Evolutionary conservation across 306 rosid species (phyloP).

Genomic region (Sophora flavescens): DNA sequence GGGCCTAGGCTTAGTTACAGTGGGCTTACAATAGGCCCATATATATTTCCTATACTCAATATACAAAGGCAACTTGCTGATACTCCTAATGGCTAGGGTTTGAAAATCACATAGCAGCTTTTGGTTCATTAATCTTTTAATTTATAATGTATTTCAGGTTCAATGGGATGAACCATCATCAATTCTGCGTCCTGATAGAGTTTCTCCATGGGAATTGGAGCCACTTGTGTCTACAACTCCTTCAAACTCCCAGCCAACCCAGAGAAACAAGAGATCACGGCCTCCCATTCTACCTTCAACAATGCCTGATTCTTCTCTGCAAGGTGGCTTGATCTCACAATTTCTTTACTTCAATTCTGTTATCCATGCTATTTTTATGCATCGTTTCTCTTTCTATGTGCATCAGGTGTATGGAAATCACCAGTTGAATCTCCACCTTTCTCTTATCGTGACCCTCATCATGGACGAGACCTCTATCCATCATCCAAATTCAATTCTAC

Average conservation of each 20-base stretch:
- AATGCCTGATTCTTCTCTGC: constrained; percentile 65
- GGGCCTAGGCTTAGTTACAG: too few species aligned
- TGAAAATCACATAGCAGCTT: constrained; percentile 12
- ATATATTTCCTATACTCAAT: too few species aligned
- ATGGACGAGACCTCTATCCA: constrained; percentile 69
- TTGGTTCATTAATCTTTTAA: constrained; percentile 27
- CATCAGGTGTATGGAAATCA: constrained; percentile 82
- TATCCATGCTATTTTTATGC: constrained; percentile 24
- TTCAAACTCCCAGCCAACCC: constrained; percentile 74
- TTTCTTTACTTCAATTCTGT: constrained; percentile 20
- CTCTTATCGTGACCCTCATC: constrained; percentile 71
- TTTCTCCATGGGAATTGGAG: constrained; percentile 98
- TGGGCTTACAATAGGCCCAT: too few species aligned
- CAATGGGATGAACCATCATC: constrained; percentile 99
- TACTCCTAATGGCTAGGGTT: constrained; percentile 10
- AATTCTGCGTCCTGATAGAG: constrained; percentile 92
- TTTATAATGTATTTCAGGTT: constrained; percentile 62
- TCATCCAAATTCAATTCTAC: constrained; percentile 70
- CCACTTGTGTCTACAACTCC: constrained; percentile 80
- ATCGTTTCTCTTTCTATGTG: constrained; percentile 30
- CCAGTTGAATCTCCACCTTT: constrained; percentile 67
- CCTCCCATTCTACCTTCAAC: constrained; percentile 77
- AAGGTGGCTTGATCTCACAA: constrained; percentile 59
- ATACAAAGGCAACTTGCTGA: constrained; percentile 27
- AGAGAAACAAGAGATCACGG: constrained; percentile 86